Percentiles rank a stretch among this genome's conserved stretches.
These are phyloP conservation scores for Knoxdaviesia proteae DNA, from an alignment of 2,329 filamentous ascomycete genomes.

Conservation along the genomic window DNA sequence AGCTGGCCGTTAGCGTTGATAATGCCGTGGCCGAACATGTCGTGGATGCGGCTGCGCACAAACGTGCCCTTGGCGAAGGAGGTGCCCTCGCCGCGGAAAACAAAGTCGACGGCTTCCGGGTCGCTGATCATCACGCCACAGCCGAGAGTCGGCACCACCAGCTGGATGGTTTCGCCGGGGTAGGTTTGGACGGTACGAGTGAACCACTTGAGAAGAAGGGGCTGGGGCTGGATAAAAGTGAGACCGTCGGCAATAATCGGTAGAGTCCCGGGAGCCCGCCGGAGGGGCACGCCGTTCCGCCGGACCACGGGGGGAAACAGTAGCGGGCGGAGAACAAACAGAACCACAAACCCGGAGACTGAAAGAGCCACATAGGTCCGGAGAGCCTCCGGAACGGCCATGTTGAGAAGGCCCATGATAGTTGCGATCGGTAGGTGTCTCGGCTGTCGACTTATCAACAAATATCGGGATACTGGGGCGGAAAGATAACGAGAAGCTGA, in stretches of 20 bases:
- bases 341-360: conserved; percentile 15
- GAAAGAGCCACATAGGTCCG: background rate
- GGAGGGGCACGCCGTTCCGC: conserved; percentile 8
- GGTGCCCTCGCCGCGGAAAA: conserved; percentile 37
- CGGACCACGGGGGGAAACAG: conserved; percentile 18
- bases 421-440: too few species aligned
- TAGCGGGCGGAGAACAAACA: conserved; percentile 29
- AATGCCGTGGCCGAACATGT: conserved; percentile 44
- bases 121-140: conserved; percentile 42
- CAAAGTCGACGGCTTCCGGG: conserved; percentile 38
- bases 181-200: conserved; percentile 32
- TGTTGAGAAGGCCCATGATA: too few species aligned
- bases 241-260: conserved; percentile 41
- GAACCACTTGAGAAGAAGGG: conserved; percentile 43
- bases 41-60: conserved; percentile 36
- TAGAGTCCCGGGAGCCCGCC: conserved; percentile 21
- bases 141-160: conserved; percentile 40
- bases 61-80: conserved; percentile 39
- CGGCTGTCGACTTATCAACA: too few species aligned
- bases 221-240: conserved; percentile 35
- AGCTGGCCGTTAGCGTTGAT: conserved; percentile 45
- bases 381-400: background rate
- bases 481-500: too few species aligned
- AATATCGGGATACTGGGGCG: too few species aligned
- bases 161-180: conserved; percentile 38